These are phyloP conservation scores for Fomes fomentarius DNA, from an alignment of 1,284 basidiomycete genomes.

Conservation along the genomic window DNA sequence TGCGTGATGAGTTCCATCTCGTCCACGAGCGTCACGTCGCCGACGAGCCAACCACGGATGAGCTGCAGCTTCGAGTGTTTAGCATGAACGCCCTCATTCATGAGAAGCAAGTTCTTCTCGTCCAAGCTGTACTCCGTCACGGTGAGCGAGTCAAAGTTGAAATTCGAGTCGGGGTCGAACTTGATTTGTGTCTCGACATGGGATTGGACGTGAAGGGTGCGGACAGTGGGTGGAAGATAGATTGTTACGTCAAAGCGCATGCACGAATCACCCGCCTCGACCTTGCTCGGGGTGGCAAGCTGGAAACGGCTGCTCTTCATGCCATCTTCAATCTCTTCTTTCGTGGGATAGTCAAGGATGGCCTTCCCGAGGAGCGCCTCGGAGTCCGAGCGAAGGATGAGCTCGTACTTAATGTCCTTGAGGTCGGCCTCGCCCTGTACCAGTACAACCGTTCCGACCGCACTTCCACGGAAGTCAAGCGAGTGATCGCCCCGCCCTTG, in stretches of 20 bases:
- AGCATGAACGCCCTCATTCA: conserved; percentile 43
- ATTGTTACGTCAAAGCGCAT: conserved; percentile 58
- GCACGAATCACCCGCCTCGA: conserved; percentile 37
- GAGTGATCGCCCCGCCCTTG: conserved; percentile 40
- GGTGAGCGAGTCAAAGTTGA: conserved; percentile 45
- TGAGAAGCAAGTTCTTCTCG: conserved; percentile 48
- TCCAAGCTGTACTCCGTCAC: conserved; percentile 45
- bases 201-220: conserved; percentile 45
- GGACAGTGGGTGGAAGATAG: conserved; percentile 50
- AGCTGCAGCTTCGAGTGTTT: conserved; percentile 46
- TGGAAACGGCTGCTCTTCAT: conserved; percentile 40
- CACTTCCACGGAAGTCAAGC: conserved; percentile 49
- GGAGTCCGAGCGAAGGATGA: conserved; percentile 49
- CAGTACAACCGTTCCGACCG: conserved; percentile 54
- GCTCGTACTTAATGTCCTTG: conserved; percentile 50
- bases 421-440: conserved; percentile 43
- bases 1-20: conserved; percentile 48
- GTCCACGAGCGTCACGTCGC: conserved; percentile 50
- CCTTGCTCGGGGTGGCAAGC: conserved; percentile 31
- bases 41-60: conserved; percentile 61
- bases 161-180: conserved; percentile 47
- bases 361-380: conserved; percentile 42
- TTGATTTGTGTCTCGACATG: conserved; percentile 50
- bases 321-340: conserved; percentile 34
- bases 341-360: conserved; percentile 35